These are phyloP conservation scores for Neurospora intermedia DNA, from an alignment of 495 filamentous ascomycete genomes.

Conservation along the genomic window DNA sequence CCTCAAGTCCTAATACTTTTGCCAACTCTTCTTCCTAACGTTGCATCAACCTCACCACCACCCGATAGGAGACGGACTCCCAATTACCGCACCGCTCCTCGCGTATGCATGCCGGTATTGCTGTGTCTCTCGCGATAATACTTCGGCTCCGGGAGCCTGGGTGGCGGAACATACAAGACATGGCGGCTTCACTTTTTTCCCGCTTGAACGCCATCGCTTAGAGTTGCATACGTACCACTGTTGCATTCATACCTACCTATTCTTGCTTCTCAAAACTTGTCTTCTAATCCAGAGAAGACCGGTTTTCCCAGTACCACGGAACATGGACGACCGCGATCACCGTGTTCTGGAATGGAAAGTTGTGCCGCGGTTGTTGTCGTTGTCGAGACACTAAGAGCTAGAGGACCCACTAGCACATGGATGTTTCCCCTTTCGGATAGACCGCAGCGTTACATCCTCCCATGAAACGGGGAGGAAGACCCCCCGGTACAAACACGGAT, in stretches of 20 bases:
- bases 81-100: neutral
- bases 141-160: neutral
- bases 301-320: neutral
- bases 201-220: neutral
- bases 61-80: too few species aligned
- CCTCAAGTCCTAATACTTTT: too few species aligned
- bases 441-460: neutral
- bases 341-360: neutral
- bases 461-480: neutral
- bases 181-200: neutral
- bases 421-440: neutral
- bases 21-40: too few species aligned
- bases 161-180: neutral
- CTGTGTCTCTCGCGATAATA: neutral
- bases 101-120: neutral
- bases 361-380: neutral
- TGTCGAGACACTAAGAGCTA: neutral
- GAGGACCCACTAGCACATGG: neutral
- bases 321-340: neutral
- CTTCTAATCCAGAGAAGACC: neutral
- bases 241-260: too few species aligned
- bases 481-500: neutral
- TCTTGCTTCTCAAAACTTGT: neutral
- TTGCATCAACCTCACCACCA: too few species aligned
- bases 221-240: neutral